These are phyloP conservation scores for Nemania sp. DNA, from an alignment of 2,329 filamentous ascomycete genomes.

Conservation along the genomic window DNA sequence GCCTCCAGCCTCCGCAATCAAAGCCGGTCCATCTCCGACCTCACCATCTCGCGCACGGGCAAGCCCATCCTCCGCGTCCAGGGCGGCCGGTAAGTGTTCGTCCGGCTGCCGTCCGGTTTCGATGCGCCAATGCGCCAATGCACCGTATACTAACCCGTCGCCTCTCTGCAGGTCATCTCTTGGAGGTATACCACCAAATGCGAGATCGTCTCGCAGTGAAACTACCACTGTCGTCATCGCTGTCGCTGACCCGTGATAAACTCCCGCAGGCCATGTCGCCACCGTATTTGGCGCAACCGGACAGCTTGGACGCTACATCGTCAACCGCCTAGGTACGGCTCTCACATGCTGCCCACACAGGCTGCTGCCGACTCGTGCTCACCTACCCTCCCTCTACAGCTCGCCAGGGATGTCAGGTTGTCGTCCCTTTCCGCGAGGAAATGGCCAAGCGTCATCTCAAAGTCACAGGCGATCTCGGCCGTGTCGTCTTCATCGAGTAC, in stretches of 20 bases:
- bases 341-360: neutral
- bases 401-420: constrained; percentile 89
- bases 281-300: constrained; percentile 98
- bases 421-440: constrained; percentile 93
- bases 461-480: constrained; percentile 89
- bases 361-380: constrained; percentile 20
- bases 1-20: constrained; percentile 49
- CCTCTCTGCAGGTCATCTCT: constrained; percentile 68
- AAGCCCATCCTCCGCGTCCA: constrained; percentile 89
- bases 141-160: constrained; percentile 19
- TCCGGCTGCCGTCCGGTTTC: neutral
- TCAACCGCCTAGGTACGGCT: constrained; percentile 78
- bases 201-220: neutral
- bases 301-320: constrained; percentile 94
- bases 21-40: constrained; percentile 70
- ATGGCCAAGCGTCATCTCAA: constrained; percentile 98
- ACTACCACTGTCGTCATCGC: constrained; percentile 18
- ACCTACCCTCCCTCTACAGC: constrained; percentile 56
- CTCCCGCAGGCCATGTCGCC: constrained; percentile 85
- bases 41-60: constrained; percentile 91
- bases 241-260: constrained; percentile 24
- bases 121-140: constrained; percentile 29
- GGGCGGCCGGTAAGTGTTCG: constrained; percentile 76
- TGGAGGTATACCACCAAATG: constrained; percentile 64
- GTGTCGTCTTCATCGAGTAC: constrained; percentile 89